phyloP scores from a whole-genome alignment of 1,139 yeast species.

The Yarrowia galli region DNA sequence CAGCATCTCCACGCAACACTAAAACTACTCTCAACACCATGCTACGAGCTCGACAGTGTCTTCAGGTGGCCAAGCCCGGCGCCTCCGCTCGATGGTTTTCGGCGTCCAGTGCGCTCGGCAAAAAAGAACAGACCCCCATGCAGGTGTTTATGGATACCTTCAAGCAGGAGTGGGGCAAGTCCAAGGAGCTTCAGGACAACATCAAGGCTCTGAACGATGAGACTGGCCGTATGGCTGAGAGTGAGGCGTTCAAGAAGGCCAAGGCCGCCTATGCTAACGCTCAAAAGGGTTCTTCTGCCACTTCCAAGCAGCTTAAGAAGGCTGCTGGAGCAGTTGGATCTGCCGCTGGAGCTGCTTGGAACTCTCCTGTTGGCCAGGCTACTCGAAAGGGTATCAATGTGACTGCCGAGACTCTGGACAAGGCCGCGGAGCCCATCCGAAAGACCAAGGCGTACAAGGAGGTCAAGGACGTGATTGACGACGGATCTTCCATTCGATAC shows the following conservation, averaged over 20 bases:
- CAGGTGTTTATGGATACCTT: constrained; percentile 95
- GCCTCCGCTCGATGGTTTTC: constrained; percentile 17
- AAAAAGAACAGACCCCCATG: constrained; percentile 69
- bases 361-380: constrained; percentile 87
- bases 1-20: not conserved
- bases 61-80: not conserved
- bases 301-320: constrained; percentile 82
- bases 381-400: constrained; percentile 81
- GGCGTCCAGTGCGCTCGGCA: constrained; percentile 47
- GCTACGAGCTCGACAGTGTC: constrained; percentile 38
- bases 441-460: constrained; percentile 89
- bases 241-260: constrained; percentile 92
- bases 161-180: constrained; percentile 87
- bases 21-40: not conserved
- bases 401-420: constrained; percentile 78
- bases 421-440: constrained; percentile 93
- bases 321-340: constrained; percentile 95
- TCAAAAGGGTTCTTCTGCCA: constrained; percentile 64
- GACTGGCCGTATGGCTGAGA: constrained; percentile 92
- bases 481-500: constrained; percentile 84
- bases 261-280: constrained; percentile 92
- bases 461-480: constrained; percentile 87
- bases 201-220: constrained; percentile 96
- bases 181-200: constrained; percentile 86
- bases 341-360: constrained; percentile 95